Percentiles rank a stretch among this genome's conserved stretches.
These are phyloP conservation scores for Epichloe brachyelytri DNA, from an alignment of 2,329 filamentous ascomycete species.

Conservation along the genomic window DNA sequence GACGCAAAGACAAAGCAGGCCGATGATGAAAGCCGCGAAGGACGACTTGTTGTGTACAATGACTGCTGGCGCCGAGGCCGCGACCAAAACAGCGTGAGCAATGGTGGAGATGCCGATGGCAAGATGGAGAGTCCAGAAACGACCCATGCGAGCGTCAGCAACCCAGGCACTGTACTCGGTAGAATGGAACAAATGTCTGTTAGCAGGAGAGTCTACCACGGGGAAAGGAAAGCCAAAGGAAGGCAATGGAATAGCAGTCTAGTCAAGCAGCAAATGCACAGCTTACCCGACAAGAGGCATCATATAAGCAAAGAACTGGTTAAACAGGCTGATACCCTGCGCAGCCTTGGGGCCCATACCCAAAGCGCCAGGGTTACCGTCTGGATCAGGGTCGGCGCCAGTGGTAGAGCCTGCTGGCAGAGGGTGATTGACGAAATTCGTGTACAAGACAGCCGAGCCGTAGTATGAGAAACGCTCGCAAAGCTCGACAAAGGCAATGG, in stretches of 20 bases:
- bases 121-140: slow-evolving; percentile 59
- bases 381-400: slow-evolving; percentile 28
- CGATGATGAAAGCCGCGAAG: slow-evolving; percentile 56
- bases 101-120: slow-evolving; percentile 52
- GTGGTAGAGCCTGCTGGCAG: slow-evolving; percentile 41
- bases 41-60: slow-evolving; percentile 44
- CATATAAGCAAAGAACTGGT: slow-evolving; percentile 49
- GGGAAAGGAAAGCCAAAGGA: too few species aligned
- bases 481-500: slow-evolving; percentile 59
- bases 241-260: too few species aligned
- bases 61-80: slow-evolving; percentile 49
- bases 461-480: slow-evolving; percentile 73
- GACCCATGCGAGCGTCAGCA: slow-evolving; percentile 59
- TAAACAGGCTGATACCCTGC: slow-evolving; percentile 36
- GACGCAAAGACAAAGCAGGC: slow-evolving; percentile 39
- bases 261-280: too few species aligned
- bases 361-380: slow-evolving; percentile 36
- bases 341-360: slow-evolving; percentile 45
- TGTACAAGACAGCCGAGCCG: slow-evolving; percentile 55
- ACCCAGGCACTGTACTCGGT: slow-evolving; percentile 29
- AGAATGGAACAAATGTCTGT: not conserved
- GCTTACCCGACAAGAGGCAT: slow-evolving; percentile 42
- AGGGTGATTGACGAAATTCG: slow-evolving; percentile 48
- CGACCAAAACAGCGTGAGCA: slow-evolving; percentile 53
- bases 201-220: not conserved